Conservation (phyloP, 371 early-diverging fungal genomes). For the Mucor ambiguus region DNA sequence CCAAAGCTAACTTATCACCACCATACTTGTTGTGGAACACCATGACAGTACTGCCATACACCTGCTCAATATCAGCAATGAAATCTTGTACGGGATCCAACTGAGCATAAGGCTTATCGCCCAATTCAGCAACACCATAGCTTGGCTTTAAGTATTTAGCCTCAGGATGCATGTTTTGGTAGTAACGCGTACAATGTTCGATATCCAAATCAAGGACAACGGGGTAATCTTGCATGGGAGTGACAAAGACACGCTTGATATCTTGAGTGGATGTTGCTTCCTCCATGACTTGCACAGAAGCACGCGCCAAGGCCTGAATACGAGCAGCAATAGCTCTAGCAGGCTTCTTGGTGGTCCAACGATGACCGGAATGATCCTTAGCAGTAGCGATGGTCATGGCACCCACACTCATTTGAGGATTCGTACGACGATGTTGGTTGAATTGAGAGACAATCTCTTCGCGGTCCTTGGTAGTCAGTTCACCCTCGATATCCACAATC, state of each 20-base stretch:
- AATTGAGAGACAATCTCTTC: constrained; percentile 50
- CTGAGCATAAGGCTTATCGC: constrained; percentile 47
- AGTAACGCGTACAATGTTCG: constrained; percentile 60
- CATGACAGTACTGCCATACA: constrained; percentile 57
- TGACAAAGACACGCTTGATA: constrained; percentile 62
- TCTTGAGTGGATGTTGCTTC: background rate
- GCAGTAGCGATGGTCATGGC: constrained; percentile 70
- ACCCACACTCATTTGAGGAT: constrained; percentile 51
- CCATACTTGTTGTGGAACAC: constrained; percentile 82
- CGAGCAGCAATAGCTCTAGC: constrained; percentile 60
- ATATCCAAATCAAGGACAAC: constrained; percentile 65
- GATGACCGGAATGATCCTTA: constrained; percentile 59
- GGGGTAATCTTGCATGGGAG: constrained; percentile 72
- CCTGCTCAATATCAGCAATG: constrained; percentile 60
- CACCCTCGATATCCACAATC: constrained; percentile 76
- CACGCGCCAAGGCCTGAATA: constrained; percentile 63
- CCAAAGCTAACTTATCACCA: constrained; percentile 73
- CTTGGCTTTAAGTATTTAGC: constrained; percentile 38
- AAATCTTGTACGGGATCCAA: constrained; percentile 70
- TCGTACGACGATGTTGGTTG: constrained; percentile 43
- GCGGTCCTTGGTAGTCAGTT: constrained; percentile 50
- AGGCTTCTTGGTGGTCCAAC: constrained; percentile 61
- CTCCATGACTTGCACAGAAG: constrained; percentile 52
- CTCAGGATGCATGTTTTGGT: constrained; percentile 56
- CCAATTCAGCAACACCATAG: constrained; percentile 38